Base-by-base conservation (phyloP, 2,329 filamentous ascomycete genomes). In the Calonectria fujianensis region DNA sequence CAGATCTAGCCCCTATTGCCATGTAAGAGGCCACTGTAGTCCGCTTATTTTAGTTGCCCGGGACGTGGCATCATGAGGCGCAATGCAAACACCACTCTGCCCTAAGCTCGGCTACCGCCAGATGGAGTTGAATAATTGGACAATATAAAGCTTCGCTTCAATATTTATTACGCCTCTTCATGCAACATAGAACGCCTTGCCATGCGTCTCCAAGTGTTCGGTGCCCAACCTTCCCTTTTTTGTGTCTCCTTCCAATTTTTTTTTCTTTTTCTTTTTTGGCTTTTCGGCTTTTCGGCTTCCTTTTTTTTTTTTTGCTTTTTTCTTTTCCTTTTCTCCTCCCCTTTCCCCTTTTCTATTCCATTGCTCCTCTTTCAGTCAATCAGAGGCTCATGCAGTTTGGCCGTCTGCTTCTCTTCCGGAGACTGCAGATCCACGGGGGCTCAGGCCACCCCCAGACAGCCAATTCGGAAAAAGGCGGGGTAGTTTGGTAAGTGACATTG, bases 31-130 rank as follows among this genome's bases (percentile, higher is more conserved):
- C 7, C 61, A 35, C 3, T 39, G 48, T 16, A 48, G 61, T 27
- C 14, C 41, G 61, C 61, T 50, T 65, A 65, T 65, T 48, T 65
- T 24, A 65, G 39, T 13, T 48, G 27, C 61, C 41, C 61, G 27
- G 27, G 18, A 24, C 16, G 41, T 50, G 13, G 31, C 37, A 24
- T 29, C 24, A 11, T 24, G 8, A 16, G 41, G 41, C 41, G 10
- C 41, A 45, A 45, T 10, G 41, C 41, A 20, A 45, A 45, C 41
- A 45, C 16, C 14, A 41, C 39, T 20, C 6, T 41, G 13, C 39
- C 39, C 16, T 18, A 41, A 20, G 2, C 14, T 7, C 18, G 39
- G 39, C 41, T 8, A 45, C 16, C 11, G 3, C 20, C 45, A 48
- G 20, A 48, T 32, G 31, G 27, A 20, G 51, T 37, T 41, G 13